phyloP scores from a whole-genome alignment of 306 rosid genomes.

The Abrus pulchellus region DNA sequence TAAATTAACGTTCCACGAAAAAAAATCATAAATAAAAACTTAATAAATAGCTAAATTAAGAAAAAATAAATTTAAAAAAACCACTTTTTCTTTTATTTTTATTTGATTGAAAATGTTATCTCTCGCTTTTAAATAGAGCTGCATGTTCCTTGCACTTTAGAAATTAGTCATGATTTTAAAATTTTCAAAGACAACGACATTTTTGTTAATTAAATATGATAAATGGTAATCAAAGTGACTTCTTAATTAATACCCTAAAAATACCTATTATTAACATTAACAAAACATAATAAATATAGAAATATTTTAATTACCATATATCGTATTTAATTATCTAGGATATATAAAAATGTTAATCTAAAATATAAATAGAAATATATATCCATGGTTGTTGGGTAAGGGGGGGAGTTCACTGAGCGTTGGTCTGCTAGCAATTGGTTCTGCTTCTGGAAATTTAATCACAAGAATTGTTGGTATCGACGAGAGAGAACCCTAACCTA shows the following conservation, averaged over 20 bases:
- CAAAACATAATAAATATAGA: not conserved
- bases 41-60: too few relatives aligned
- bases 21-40: too few relatives aligned
- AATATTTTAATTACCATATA: not conserved
- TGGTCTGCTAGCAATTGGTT: not conserved
- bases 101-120: too few relatives aligned
- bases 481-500: conserved; percentile 31
- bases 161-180: not conserved
- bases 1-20: too few relatives aligned
- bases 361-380: not conserved
- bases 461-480: not conserved
- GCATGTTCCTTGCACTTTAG: not conserved
- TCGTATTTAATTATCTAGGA: too few relatives aligned
- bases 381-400: not conserved
- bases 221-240: too few relatives aligned
- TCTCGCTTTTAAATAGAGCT: too few relatives aligned
- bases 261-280: not conserved
- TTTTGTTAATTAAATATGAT: not conserved
- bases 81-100: not conserved
- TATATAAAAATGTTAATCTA: not conserved
- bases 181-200: not conserved
- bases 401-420: not conserved
- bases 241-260: too few relatives aligned
- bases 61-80: not conserved
- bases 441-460: conserved; percentile 1